These are phyloP conservation scores for Urtica urens DNA, from an alignment of 306 rosid genomes.

Conservation along the genomic window DNA sequence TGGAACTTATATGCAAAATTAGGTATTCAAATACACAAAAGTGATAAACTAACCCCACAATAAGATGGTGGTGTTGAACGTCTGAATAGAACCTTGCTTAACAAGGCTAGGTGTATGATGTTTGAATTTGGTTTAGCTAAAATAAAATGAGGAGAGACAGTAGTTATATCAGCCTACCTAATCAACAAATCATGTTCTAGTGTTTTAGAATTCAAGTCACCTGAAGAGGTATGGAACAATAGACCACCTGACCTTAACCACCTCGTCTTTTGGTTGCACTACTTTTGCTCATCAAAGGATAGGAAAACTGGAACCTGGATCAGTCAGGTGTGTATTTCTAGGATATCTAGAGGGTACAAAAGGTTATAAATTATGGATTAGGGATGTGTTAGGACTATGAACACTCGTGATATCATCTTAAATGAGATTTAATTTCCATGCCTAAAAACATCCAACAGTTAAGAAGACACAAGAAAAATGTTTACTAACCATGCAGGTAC, in stretches of 20 bases:
- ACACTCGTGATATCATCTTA: not conserved
- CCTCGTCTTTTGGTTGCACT: not conserved
- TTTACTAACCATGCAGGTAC: not conserved
- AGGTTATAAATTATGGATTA: not conserved
- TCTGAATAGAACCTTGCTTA: not conserved
- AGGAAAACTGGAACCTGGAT: not conserved
- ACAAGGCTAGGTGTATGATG: not conserved
- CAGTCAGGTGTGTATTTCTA: not conserved
- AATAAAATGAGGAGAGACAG: not conserved
- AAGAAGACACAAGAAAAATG: not conserved
- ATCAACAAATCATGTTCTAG: not conserved
- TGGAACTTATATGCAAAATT: not conserved
- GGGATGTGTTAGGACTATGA: not conserved
- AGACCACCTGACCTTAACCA: not conserved
- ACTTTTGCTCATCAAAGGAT: not conserved
- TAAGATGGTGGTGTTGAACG: not conserved
- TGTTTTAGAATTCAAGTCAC: no score
- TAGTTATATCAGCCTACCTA: not conserved
- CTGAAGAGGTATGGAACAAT: not conserved
- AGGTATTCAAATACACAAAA: no score
- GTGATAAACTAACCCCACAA: no score
- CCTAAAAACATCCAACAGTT: not conserved
- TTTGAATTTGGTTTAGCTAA: not conserved
- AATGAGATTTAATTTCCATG: not conserved
- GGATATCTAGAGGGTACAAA: not conserved